phyloP scores from a whole-genome alignment of 2,329 filamentous ascomycete species.

The Neonectria faginata region DNA sequence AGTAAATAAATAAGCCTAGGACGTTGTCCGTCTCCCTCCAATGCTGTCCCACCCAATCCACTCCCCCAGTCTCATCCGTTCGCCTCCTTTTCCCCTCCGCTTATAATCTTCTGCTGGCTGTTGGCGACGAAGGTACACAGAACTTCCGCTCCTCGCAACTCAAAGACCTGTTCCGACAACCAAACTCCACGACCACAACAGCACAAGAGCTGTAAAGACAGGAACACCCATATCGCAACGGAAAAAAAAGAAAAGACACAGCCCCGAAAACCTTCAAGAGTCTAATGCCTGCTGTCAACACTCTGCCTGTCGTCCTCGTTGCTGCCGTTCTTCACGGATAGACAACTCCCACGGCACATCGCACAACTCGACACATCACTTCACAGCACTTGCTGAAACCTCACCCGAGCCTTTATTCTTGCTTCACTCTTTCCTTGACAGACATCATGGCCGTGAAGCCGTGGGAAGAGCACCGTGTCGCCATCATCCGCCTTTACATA shows the following conservation, averaged over 20 bases:
- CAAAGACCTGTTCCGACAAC: neutral
- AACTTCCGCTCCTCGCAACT: conserved; percentile 19
- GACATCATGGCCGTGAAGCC: conserved; percentile 57
- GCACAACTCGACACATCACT: neutral
- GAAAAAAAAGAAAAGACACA: neutral
- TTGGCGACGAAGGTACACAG: conserved; percentile 21
- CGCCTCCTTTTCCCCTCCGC: neutral
- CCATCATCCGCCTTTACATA: conserved; percentile 57
- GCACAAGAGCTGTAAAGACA: neutral
- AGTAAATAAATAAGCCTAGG: conserved; percentile 12
- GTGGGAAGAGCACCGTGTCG: conserved; percentile 53
- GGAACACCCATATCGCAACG: neutral
- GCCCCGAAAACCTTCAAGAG: neutral
- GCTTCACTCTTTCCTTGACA: neutral
- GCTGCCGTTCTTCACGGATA: conserved; percentile 40
- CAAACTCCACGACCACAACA: neutral
- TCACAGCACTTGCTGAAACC: neutral
- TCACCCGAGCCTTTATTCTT: neutral
- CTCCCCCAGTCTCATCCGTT: neutral
- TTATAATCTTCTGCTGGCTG: conserved; percentile 10
- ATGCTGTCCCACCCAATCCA: neutral
- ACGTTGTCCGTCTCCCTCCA: conserved; percentile 5
- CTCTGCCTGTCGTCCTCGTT: conserved; percentile 26
- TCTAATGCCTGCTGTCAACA: conserved; percentile 31
- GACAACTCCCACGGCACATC: conserved; percentile 10